Conservation (phyloP, 768 basidiomycete species). For the Tulasnella sp. region DNA sequence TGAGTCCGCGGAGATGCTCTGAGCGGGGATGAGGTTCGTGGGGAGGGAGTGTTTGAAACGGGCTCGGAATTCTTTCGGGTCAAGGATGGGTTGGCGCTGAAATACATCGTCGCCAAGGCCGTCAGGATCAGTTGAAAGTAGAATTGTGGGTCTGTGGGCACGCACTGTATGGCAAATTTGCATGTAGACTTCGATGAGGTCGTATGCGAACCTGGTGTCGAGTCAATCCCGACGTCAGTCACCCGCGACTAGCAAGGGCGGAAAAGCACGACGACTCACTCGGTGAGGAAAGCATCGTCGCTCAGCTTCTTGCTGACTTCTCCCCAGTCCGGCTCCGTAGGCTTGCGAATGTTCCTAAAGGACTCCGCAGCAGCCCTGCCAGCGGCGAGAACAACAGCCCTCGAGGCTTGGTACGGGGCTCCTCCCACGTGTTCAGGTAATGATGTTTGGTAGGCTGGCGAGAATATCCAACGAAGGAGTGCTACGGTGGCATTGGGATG, state of each 20-base stretch:
- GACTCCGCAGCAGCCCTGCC: constrained; percentile 16
- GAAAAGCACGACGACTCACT: constrained; percentile 60
- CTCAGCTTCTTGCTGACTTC: constrained; percentile 72
- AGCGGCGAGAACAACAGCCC: constrained; percentile 9
- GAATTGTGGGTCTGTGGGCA: constrained; percentile 41
- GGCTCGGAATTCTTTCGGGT: constrained; percentile 77
- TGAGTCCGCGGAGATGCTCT: constrained; percentile 42
- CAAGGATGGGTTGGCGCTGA: constrained; percentile 73
- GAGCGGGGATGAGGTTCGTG: constrained; percentile 29
- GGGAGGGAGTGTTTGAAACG: constrained; percentile 50
- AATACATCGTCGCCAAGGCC: not conserved
- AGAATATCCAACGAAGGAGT: constrained; percentile 25
- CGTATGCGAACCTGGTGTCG: constrained; percentile 76
- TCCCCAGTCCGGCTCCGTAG: constrained; percentile 64
- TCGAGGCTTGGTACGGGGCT: constrained; percentile 23
- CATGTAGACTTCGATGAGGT: constrained; percentile 94
- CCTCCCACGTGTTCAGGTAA: constrained; percentile 29
- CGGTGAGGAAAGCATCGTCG: constrained; percentile 72
- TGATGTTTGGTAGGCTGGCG: constrained; percentile 4
- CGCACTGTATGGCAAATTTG: constrained; percentile 48
- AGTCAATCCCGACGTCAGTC: constrained; percentile 35
- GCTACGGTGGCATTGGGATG: constrained; percentile 19
- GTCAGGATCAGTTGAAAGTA: constrained; percentile 57
- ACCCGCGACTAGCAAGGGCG: not conserved
- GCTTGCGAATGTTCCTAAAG: constrained; percentile 12